Evolutionary conservation across 805 yeast species (phyloP), one percentile per base, ranked within the genome.

Genomic region (Metschnikowia bowlesiae): DNA sequence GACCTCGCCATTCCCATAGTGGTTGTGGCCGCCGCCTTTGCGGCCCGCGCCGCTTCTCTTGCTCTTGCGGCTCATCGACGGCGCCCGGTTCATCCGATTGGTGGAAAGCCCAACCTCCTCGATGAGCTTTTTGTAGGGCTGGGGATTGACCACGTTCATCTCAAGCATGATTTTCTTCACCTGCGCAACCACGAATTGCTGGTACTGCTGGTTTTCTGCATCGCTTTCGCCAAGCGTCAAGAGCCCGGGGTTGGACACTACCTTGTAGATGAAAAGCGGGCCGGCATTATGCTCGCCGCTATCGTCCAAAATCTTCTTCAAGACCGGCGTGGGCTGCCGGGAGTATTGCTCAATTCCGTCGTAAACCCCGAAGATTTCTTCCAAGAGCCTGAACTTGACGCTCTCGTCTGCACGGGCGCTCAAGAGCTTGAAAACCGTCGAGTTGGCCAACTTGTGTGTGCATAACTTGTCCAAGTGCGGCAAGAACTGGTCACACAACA

Each of bases 61-160:
- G 40, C 48, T 53, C 48, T 65, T 62, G 37, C 69, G 62, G 46
- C 57, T 58, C 10, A 62, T 60, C 4, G 68, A 60, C 3, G 58
- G 29, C 9, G 66, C 55, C 43, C 73, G 57, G 44, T 64, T 64
- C 40, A 70, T 54, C 44, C 74, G 59, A 43, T 64, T 64, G 49
- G 64, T 65, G 8, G 74, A 64, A 37, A 91, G 71, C 3, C 97
- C 97, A 54, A 90, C 92, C 66, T 92, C 98, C 58, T 92, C 98
- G 78, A 91, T 80, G 50, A 94, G 73, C 56, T 96, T 82, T 62
- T 88, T 87, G 67, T 89, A 88, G 34, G 86, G 87, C 63, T 87
- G 96, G 46, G 69, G 73, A 30, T 78, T 71, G 41, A 73, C 59
- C 36, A 85, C 75, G 51, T 80, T 81, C 59, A 79, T 66, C 44